Base-by-base conservation (phyloP, 768 basidiomycete genomes). In the Lentinula boryana region DNA sequence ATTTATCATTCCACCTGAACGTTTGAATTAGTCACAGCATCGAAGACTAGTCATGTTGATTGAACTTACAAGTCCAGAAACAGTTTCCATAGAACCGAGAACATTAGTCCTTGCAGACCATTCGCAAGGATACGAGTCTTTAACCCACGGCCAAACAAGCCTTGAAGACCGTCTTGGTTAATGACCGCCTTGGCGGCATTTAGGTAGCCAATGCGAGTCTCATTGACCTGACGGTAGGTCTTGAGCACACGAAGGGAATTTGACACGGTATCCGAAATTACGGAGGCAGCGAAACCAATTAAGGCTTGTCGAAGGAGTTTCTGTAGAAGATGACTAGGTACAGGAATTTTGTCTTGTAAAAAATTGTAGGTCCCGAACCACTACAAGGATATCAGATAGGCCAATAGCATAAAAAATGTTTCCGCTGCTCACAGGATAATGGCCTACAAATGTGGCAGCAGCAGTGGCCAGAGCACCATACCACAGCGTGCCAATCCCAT, bases 221-320 rank as follows among this genome's bases (percentile, higher is more conserved):
- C 87, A 68, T 94, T 85, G 35, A 95, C 93, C 71, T 98, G 96
- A 15, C 95, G 78, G 74, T 97, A 98, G 0, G 96, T 98, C 81
- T 98, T 98, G 69, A 98, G 75, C 2, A 98, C 95, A 18, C 93
- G 84, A 1, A 98, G 76, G 5, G 89, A 93, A 75, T 98, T 98
- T 48, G 89, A 92, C 44, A 89, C 69, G 1, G 87, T 89, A 69
- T 98, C 96, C 10, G 92, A 95, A 2, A 86, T 78, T 56, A 97
- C 78, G 4, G 92, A 93, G 1, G 95, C 93, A 33, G 75, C 79
- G 72, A 98, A 98, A 1, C 95, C 96, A 64, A 98, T 97, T 71
- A 95, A 83, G 0, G 94, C 95, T 49, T 93, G 89, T 16, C 96
- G 86, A 1, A 75, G 62, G 36, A 97, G 84, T 63, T 83, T 86